A percentile compares a stretch with the other conserved stretches of the same genome.
Conservation (phyloP, 1,284 basidiomycete species). For the Porodaedalea pini region DNA sequence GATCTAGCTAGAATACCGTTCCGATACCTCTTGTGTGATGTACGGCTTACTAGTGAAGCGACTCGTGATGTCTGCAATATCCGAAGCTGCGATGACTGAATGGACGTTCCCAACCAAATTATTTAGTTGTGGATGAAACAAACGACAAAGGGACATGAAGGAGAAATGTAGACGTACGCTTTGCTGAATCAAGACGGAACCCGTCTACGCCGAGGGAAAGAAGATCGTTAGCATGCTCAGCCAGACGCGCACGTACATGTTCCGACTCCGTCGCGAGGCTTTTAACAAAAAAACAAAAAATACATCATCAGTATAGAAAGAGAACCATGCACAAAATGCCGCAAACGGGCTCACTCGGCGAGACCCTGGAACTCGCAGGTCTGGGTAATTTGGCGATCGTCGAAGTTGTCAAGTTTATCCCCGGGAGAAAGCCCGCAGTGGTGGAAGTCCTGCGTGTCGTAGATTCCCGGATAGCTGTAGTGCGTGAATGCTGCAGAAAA, state of each 20-base stretch:
- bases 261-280: constrained; percentile 59
- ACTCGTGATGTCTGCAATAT: constrained; percentile 51
- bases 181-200: constrained; percentile 62
- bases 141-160: constrained; percentile 23
- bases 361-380: constrained; percentile 57
- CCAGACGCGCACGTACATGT: constrained; percentile 50
- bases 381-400: constrained; percentile 50
- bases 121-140: neutral
- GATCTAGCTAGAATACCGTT: too few species aligned
- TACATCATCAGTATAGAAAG: neutral
- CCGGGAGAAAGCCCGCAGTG: constrained; percentile 53
- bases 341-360: constrained; percentile 47
- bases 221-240: constrained; percentile 57
- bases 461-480: constrained; percentile 35
- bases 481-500: constrained; percentile 42
- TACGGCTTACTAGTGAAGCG: constrained; percentile 42
- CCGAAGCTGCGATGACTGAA: constrained; percentile 49
- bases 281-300: neutral
- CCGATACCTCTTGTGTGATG: constrained; percentile 61
- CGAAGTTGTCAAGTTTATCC: constrained; percentile 55
- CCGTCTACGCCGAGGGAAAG: constrained; percentile 61
- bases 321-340: too few species aligned
- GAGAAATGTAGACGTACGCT: constrained; percentile 40
- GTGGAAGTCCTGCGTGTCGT: constrained; percentile 49
- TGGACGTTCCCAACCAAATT: too few species aligned